Conservation (phyloP, 2,329 filamentous ascomycete species). For the Cercospora berteroae region DNA sequence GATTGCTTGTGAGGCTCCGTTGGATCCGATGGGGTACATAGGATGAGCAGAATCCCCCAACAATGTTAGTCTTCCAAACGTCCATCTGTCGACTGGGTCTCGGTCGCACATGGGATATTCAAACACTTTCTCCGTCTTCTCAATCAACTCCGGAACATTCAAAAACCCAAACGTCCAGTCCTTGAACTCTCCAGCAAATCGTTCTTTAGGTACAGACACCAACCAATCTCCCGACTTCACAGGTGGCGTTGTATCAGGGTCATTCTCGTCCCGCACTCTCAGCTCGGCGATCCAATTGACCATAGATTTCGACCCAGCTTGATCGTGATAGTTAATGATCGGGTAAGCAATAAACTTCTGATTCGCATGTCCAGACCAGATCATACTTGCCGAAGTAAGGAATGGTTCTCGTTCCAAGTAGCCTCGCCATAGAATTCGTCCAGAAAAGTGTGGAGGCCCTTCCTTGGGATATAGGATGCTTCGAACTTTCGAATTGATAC, state of each 20-base stretch:
- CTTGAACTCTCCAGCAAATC: conserved; percentile 44
- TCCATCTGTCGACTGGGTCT: conserved; percentile 44
- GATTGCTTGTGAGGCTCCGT: conserved; percentile 48
- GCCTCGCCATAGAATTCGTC: conserved; percentile 49
- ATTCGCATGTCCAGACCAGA: conserved; percentile 49
- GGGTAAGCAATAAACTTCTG: conserved; percentile 52
- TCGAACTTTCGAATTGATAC: conserved; percentile 47
- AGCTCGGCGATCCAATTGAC: conserved; percentile 52
- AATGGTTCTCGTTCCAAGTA: conserved; percentile 44
- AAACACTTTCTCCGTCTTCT: conserved; percentile 44
- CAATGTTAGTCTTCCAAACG: conserved; percentile 40
- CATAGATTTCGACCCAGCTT: conserved; percentile 34
- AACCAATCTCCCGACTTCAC: conserved; percentile 44
- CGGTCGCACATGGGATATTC: conserved; percentile 51
- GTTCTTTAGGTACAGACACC: conserved; percentile 42
- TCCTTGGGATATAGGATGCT: conserved; percentile 45
- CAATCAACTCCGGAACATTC: conserved; percentile 45
- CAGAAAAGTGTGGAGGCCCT: conserved; percentile 47
- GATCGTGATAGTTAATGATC: conserved; percentile 38
- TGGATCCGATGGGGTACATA: conserved; percentile 48
- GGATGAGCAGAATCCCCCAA: conserved; percentile 45
- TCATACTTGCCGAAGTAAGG: conserved; percentile 46
- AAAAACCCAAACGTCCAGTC: conserved; percentile 46
- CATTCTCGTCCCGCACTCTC: conserved; percentile 43
- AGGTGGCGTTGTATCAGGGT: conserved; percentile 46